Evolutionary conservation across 2,329 filamentous ascomycete genomes (phyloP), one percentile per base, ranked within the genome.

Genomic region (Ophiostoma sp.): DNA sequence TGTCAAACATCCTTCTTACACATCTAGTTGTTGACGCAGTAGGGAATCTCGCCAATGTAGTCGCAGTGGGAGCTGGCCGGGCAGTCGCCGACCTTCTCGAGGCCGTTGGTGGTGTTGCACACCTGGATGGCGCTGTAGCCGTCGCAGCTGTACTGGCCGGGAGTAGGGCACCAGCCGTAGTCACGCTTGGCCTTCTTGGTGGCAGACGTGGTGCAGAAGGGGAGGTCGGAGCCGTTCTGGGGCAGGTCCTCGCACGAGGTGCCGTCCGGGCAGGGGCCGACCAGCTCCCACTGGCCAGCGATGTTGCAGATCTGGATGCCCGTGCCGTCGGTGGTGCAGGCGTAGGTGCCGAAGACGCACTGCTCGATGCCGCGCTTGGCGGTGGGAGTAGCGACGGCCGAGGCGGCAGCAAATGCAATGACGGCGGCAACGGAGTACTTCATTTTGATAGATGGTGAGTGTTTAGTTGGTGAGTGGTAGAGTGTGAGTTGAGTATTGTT

Each of bases 241-340:
- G 62, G 62, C 39, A 76, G 74, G 69, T 76, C 17, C 64, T 72
- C 62, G 74, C 75, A 76, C 5, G 70, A 8, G 17, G 74, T 76
- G 66, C 72, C 73, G n/a, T 67, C 35, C n/a, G 74, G 75, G 75
- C 75, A 76, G 62, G 70, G 60, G 60, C 75, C 75, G 33, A 76
- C 75, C 5, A 75, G 72, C 71, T 74, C 69, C 74, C 75, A 76
- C 20, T 70, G 23, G 71, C 70, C 71, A 0, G 54, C 2, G n/a
- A 76, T 54, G 73, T 75, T 41, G 72, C 75, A 76, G 71, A 76
- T 71, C 72, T 76, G 71, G 71, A 76, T 76, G 69, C 74, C 75
- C 2, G 70, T 72, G 72, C 71, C 71, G 70, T 74, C 71, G 41
- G 36, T 69, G 27, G 72, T 74, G 74, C 75, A 76, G 44, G 72